phyloP scores from a whole-genome alignment of 2,329 filamentous ascomycete genomes.

The Pleurostoma richardsiae region DNA sequence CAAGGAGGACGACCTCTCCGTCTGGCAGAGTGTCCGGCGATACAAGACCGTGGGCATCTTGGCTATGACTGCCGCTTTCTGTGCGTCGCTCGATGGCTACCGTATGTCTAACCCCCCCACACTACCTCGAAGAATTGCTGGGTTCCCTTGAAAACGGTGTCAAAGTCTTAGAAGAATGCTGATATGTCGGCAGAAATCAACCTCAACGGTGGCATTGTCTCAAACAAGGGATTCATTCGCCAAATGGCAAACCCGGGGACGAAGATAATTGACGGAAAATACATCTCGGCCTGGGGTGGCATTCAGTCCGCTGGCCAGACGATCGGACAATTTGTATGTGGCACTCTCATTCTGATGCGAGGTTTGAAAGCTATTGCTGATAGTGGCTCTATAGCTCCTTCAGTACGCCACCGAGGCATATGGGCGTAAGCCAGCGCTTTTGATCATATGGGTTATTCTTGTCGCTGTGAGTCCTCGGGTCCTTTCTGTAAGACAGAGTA shows the following conservation, averaged over 20 bases:
- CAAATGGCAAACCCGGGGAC: constrained; percentile 24
- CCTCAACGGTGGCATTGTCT: constrained; percentile 30
- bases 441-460: constrained; percentile 26
- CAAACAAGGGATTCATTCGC: constrained; percentile 33
- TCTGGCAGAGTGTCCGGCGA: constrained; percentile 28
- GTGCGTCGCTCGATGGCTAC: constrained; percentile 34
- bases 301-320: constrained; percentile 31
- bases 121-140: too few relatives aligned
- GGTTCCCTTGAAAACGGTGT: too few relatives aligned
- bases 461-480: constrained; percentile 14
- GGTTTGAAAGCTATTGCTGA: too few relatives aligned
- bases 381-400: constrained; percentile 14
- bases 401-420: constrained; percentile 27
- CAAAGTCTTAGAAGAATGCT: too few relatives aligned
- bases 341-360: neutral
- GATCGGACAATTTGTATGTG: constrained; percentile 20
- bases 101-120: constrained; percentile 15
- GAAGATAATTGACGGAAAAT: constrained; percentile 25
- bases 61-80: constrained; percentile 34
- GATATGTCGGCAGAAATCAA: constrained; percentile 3
- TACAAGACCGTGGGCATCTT: constrained; percentile 28
- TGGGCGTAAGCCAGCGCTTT: constrained; percentile 27
- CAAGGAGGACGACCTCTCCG: constrained; percentile 26
- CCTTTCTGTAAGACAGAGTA: neutral
- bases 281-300: constrained; percentile 31